These are phyloP conservation scores for Verticillium tricorpus DNA, from an alignment of 2,329 filamentous ascomycete species.

Conservation along the genomic window DNA sequence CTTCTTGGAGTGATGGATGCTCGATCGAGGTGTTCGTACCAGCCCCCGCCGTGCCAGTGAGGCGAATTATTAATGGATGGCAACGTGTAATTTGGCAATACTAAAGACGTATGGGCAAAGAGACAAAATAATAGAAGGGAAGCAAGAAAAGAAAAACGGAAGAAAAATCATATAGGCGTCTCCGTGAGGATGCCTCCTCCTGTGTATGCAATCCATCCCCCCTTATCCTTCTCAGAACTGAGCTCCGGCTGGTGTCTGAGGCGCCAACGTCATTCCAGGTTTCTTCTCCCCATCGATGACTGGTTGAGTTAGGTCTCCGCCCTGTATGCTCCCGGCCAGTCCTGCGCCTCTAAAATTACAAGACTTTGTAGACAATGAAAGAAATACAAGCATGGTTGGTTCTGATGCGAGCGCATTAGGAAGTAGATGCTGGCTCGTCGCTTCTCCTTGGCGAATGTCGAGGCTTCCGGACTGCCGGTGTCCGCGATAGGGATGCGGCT, in stretches of 20 bases:
- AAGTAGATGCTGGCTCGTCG: not conserved
- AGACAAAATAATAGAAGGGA: not conserved
- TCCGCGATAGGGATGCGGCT: not conserved
- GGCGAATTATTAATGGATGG: not conserved
- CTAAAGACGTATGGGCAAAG: not conserved
- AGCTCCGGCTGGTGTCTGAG: not conserved
- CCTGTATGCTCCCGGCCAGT: not conserved
- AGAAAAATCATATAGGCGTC: not conserved
- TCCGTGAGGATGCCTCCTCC: not conserved
- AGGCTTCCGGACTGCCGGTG: not conserved
- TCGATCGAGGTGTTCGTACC: not conserved
- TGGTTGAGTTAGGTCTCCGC: not conserved
- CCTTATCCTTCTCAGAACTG: not conserved
- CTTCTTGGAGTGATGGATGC: no score
- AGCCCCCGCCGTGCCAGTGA: not conserved
- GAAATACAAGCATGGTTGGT: not conserved
- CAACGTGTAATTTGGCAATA: not conserved
- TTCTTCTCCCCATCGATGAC: not conserved
- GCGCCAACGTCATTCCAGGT: not conserved
- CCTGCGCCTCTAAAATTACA: not conserved
- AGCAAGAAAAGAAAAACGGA: not conserved
- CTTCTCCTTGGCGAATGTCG: no score
- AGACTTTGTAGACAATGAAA: not conserved
- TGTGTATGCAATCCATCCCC: not conserved
- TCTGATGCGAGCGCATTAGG: not conserved